Conservation (phyloP, 2,329 filamentous ascomycete species). For the Allantophomopsis lycopodina region DNA sequence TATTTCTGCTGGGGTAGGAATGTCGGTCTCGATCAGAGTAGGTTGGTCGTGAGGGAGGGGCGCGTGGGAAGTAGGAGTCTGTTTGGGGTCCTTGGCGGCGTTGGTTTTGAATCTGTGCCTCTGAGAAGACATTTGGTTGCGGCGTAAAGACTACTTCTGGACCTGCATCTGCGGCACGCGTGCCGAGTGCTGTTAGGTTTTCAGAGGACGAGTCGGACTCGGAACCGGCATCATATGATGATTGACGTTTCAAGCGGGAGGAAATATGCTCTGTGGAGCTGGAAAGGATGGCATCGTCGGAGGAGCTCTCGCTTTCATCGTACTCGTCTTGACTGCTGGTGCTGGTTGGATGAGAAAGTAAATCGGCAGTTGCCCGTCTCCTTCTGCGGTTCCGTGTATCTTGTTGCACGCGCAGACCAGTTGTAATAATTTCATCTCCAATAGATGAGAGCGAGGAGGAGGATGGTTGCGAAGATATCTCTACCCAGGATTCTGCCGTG, state of each 20-base stretch:
- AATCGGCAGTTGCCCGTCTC: constrained; percentile 24
- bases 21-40: constrained; percentile 16
- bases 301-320: constrained; percentile 81
- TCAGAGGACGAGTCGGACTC: constrained; percentile 52
- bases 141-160: constrained; percentile 50
- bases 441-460: constrained; percentile 83
- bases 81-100: constrained; percentile 21
- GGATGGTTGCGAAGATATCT: constrained; percentile 83
- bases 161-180: constrained; percentile 27
- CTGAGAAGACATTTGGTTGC: constrained; percentile 84
- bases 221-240: constrained; percentile 10
- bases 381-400: constrained; percentile 49
- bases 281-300: constrained; percentile 57
- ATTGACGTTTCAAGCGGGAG: constrained; percentile 6
- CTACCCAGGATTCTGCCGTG: constrained; percentile 79
- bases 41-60: constrained; percentile 22
- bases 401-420: constrained; percentile 64
- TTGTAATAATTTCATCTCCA: constrained; percentile 81
- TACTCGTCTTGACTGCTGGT: constrained; percentile 87
- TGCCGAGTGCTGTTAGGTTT: constrained; percentile 68
- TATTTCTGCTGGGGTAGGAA: constrained; percentile 19
- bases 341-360: constrained; percentile 25
- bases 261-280: constrained; percentile 42
- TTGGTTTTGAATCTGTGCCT: constrained; percentile 47
- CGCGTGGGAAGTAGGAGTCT: constrained; percentile 17